phyloP scores from a whole-genome alignment of 768 basidiomycete species.

The Mycena galopus region DNA sequence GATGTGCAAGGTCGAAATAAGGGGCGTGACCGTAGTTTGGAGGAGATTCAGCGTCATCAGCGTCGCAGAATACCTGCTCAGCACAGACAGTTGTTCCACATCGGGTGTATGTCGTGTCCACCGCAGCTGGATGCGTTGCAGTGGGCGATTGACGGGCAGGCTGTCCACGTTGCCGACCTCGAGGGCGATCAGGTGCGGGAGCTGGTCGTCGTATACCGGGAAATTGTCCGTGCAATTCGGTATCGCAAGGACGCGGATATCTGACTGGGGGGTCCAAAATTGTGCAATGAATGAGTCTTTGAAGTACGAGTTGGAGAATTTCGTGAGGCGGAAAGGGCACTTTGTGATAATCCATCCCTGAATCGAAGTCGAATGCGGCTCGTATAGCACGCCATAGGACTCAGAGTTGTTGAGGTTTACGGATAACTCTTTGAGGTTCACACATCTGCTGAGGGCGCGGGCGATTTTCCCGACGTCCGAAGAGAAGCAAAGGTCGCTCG shows the following conservation, averaged over 20 bases:
- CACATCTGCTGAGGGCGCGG: conserved; percentile 24
- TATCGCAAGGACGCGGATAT: conserved; percentile 23
- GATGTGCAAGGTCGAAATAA: background rate
- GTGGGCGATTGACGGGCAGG: conserved; percentile 16
- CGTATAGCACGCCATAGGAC: background rate
- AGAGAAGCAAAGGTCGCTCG: conserved; percentile 3
- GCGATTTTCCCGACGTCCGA: conserved; percentile 15
- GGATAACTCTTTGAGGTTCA: conserved; percentile 25
- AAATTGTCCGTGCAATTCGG: background rate
- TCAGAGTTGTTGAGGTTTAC: background rate
- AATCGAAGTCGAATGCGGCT: background rate
- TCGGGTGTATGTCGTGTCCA: background rate
- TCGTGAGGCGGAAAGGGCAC: conserved; percentile 25
- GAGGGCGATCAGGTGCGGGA: conserved; percentile 29
- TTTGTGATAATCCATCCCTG: conserved; percentile 29
- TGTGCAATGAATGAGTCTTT: conserved; percentile 12
- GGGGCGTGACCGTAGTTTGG: background rate
- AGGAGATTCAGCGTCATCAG: conserved; percentile 27
- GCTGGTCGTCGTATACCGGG: conserved; percentile 28
- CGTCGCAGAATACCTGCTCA: conserved; percentile 24
- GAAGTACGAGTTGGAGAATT: conserved; percentile 31
- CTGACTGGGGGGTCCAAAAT: conserved; percentile 29
- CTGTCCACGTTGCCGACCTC: conserved; percentile 11
- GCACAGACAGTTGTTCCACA: background rate
- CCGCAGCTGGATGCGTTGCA: conserved; percentile 31